Percentiles rank a stretch among this genome's conserved stretches.
phyloP scores from a whole-genome alignment of 345 rosid species.

The Acer yangbiense region DNA sequence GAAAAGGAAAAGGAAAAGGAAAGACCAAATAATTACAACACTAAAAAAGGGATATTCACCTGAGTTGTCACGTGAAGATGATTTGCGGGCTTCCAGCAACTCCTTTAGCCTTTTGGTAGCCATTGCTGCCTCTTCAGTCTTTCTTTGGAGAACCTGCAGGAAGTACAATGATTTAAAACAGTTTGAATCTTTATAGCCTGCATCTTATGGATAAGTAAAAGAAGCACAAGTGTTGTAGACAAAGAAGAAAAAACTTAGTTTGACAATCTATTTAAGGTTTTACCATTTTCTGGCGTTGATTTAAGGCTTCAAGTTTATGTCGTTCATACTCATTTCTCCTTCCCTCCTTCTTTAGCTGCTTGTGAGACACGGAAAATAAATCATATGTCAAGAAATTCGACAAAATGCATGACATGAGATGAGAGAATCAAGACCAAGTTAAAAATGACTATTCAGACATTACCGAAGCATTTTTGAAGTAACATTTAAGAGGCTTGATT shows the following conservation, averaged over 20 bases:
- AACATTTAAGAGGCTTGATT: constrained; percentile 6
- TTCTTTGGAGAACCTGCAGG: constrained; percentile 80
- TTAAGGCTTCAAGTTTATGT: constrained; percentile 70
- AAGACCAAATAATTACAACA: constrained; percentile 3
- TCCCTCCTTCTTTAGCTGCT: constrained; percentile 72
- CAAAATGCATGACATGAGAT: background rate
- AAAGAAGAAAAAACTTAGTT: background rate
- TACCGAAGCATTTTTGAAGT: background rate
- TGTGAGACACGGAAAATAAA: constrained; percentile 20
- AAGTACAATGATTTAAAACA: background rate
- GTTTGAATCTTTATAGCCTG: background rate
- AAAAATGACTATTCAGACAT: background rate
- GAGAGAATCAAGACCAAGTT: background rate
- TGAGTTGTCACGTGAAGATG: constrained; percentile 47
- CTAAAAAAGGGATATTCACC: constrained; percentile 23
- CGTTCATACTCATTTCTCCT: constrained; percentile 80
- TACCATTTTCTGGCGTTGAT: constrained; percentile 81
- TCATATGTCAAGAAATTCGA: constrained; percentile 3
- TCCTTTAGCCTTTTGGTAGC: constrained; percentile 84
- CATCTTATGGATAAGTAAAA: background rate
- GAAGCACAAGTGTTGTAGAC: too few relatives aligned
- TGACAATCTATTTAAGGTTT: background rate
- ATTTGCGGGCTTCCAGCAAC: constrained; percentile 73
- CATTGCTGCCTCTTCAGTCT: constrained; percentile 85
- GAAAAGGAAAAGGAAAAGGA: background rate